Base-by-base conservation (phyloP, 2,329 filamentous ascomycete species). In the Coniochaeta hoffmannii region DNA sequence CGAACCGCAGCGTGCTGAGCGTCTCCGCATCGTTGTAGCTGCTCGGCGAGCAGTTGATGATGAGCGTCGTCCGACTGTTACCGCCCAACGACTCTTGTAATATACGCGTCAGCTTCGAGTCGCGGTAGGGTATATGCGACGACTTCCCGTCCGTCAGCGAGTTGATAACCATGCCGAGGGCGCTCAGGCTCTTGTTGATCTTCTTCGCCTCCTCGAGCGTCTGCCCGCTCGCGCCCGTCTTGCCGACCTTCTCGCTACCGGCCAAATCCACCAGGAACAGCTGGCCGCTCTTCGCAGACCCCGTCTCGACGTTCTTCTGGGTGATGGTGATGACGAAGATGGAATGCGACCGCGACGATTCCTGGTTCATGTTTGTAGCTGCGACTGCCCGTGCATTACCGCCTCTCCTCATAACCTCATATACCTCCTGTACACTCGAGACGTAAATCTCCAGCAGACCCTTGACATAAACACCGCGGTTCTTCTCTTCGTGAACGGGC, bases 151-250 rank as follows among this genome's bases (percentile, higher is more conserved):
- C 94, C 2, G 94, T 97, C 65, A 99, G 76, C 54, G 92, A 85
- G 73, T 97, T 97, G 80, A 99, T 99, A 75, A 97, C 94, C 92
- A 97, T 97, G 66, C 94, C 94, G 58, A 99, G 81, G 55, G 94
- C 92, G 75, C 92, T 97, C 77, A 99, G 82, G 80, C 91, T 97
- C 81, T 97, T 97, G 82, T 99, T 99, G 81, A 99, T 99, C 81
- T 99, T 99, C 80, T 97, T 97, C 58, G 94, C 94, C 71, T 99
- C 94, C 72, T 97, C 94, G 44, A 99, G 79, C 4, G 93, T 97
- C 73, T 97, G 94, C 56, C 94, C 94, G 69, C 90, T 97, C 59
- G 94, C 94, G 64, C 94, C 94, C 30, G 94, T 99, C 81, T 99
- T 97, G 69, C 94, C 93, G 53, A 97, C 91, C 77, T 97, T 97